Evolutionary conservation across 331 rosid genomes (phyloP).

Genomic region (Prunus yedoensis): DNA sequence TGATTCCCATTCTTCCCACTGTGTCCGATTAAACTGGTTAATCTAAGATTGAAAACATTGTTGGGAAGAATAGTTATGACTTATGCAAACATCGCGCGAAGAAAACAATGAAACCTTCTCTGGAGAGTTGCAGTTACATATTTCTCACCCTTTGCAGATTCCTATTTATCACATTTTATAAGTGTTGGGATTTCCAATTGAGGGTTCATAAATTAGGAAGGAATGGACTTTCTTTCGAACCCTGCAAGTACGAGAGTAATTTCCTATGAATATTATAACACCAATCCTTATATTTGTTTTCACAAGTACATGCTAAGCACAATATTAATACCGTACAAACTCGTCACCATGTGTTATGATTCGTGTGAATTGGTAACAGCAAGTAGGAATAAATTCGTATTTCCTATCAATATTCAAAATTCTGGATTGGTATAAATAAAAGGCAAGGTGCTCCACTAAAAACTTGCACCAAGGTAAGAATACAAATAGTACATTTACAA

Average conservation of each 20-base stretch:
- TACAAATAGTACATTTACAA: conserved; percentile 47
- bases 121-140: neutral
- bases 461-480: conserved; percentile 63
- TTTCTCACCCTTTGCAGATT: neutral
- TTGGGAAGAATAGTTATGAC: neutral
- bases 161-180: too few species aligned
- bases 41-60: neutral
- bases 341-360: neutral
- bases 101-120: neutral
- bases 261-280: too few species aligned
- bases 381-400: neutral
- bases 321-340: neutral
- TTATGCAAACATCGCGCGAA: neutral
- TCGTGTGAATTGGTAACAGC: too few species aligned
- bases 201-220: too few species aligned
- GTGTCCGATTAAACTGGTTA: too few species aligned
- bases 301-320: too few species aligned
- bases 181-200: too few species aligned
- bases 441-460: conserved; percentile 57
- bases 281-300: too few species aligned
- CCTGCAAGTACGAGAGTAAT: too few species aligned
- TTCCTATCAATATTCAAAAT: neutral
- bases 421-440: conserved; percentile 5
- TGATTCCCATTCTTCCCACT: too few species aligned
- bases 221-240: too few species aligned